Percentiles rank a stretch among this genome's conserved stretches.
Evolutionary conservation across 2,329 filamentous ascomycete genomes (phyloP).

Genomic region (Juglanconis sp.): DNA sequence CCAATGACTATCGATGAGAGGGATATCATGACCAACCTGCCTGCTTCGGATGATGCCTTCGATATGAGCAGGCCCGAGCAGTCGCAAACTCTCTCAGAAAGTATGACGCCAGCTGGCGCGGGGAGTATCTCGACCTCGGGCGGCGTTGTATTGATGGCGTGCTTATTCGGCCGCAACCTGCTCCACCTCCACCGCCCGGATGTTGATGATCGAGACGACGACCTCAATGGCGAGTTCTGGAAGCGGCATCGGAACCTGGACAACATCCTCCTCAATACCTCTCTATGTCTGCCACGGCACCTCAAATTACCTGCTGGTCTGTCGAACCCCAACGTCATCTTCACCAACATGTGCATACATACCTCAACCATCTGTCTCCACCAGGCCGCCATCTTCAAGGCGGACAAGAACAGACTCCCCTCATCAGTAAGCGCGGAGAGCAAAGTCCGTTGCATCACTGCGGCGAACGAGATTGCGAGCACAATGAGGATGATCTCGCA

Average conservation of each 20-base stretch:
- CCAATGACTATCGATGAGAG: conserved; percentile 90
- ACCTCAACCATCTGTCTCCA: conserved; percentile 97
- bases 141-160: conserved; percentile 80
- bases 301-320: conserved; percentile 77
- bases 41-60: conserved; percentile 80
- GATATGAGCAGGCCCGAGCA: conserved; percentile 73
- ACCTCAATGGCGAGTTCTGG: conserved; percentile 94
- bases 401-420: conserved; percentile 81
- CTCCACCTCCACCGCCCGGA: conserved; percentile 87
- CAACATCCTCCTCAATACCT: conserved; percentile 83
- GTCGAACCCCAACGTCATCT: conserved; percentile 78
- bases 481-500: conserved; percentile 96
- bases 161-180: conserved; percentile 85
- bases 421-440: conserved; percentile 79
- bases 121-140: conserved; percentile 73
- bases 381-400: conserved; percentile 96
- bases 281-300: conserved; percentile 74
- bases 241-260: conserved; percentile 87
- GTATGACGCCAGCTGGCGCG: conserved; percentile 69
- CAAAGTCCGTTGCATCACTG: conserved; percentile 88
- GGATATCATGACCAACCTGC: conserved; percentile 85
- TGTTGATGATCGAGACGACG: conserved; percentile 74
- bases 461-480: conserved; percentile 87
- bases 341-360: conserved; percentile 95
- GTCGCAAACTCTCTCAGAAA: conserved; percentile 67